phyloP scores from a whole-genome alignment of 345 rosid genomes.

The Luvunga scandens region DNA sequence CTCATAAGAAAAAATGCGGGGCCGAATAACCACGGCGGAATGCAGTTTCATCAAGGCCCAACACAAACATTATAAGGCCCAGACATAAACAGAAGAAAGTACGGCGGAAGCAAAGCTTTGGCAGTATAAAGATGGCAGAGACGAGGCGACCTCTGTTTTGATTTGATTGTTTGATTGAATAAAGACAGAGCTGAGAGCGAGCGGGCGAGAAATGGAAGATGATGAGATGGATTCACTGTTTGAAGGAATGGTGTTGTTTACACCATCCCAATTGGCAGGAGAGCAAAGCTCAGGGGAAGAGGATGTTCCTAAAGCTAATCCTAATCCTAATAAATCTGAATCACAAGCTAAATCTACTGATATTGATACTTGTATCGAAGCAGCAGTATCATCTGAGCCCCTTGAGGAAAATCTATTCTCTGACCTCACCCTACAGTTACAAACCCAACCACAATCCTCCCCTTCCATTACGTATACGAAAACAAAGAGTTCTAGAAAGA shows the following conservation, averaged over 20 bases:
- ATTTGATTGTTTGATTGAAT: neutral
- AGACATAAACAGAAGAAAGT: too few relatives aligned
- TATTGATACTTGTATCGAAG: neutral
- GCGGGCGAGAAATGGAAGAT: constrained; percentile 30
- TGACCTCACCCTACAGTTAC: constrained; percentile 51
- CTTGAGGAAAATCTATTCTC: constrained; percentile 85
- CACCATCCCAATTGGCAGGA: constrained; percentile 47
- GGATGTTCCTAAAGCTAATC: neutral
- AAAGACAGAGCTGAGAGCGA: neutral
- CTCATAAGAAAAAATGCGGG: too few relatives aligned
- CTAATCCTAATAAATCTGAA: neutral
- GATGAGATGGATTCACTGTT: constrained; percentile 76
- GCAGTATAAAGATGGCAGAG: neutral
- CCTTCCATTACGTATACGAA: neutral
- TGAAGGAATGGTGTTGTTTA: constrained; percentile 81
- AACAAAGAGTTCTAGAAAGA: constrained; percentile 51
- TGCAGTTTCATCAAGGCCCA: too few relatives aligned
- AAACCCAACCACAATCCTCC: neutral
- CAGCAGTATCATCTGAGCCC: constrained; percentile 36
- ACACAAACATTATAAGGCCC: too few relatives aligned
- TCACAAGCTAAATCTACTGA: constrained; percentile 14
- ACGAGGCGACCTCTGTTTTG: neutral
- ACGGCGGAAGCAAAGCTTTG: neutral
- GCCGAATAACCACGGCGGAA: too few relatives aligned
- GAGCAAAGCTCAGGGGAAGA: neutral